phyloP scores from a whole-genome alignment of 106 monocot species.

The Allium sativum region DNA sequence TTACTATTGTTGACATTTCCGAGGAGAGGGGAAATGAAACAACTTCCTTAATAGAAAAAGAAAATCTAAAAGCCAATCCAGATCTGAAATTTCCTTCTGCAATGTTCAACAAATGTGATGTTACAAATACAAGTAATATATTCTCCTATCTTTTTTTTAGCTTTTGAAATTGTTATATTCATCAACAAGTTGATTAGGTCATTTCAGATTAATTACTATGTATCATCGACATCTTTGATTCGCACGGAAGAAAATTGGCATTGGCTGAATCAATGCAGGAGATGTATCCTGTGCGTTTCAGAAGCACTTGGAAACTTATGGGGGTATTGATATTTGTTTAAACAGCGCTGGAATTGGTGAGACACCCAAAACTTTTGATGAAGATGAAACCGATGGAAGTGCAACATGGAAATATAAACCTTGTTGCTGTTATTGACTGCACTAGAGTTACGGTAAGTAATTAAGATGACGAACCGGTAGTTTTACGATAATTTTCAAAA shows the following conservation, averaged over 20 bases:
- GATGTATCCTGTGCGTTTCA: slow-evolving; percentile 68
- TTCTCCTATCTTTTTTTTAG: background rate
- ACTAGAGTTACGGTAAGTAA: slow-evolving; percentile 69
- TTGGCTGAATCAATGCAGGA: slow-evolving; percentile 14
- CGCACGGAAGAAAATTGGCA: too few relatives aligned
- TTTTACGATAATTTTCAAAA: too few relatives aligned
- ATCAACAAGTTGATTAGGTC: background rate
- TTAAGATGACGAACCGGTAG: background rate
- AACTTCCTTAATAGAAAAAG: slow-evolving; percentile 34
- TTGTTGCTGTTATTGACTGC: slow-evolving; percentile 73
- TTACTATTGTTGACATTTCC: slow-evolving; percentile 50
- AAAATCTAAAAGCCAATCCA: slow-evolving; percentile 31
- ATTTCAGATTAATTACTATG: too few relatives aligned
- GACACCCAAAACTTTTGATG: slow-evolving; percentile 27
- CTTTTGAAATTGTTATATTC: too few relatives aligned
- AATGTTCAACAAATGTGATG: slow-evolving; percentile 55
- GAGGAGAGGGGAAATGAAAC: slow-evolving; percentile 55
- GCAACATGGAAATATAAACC: slow-evolving; percentile 75
- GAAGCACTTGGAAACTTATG: slow-evolving; percentile 64
- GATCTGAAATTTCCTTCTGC: slow-evolving; percentile 31
- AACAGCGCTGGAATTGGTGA: slow-evolving; percentile 63
- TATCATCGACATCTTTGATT: too few relatives aligned
- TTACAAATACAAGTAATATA: slow-evolving; percentile 49
- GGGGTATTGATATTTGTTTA: slow-evolving; percentile 79
- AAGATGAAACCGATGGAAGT: slow-evolving; percentile 70